phyloP scores from a whole-genome alignment of 1,284 basidiomycete genomes.

The Rhodotorula sp. region DNA sequence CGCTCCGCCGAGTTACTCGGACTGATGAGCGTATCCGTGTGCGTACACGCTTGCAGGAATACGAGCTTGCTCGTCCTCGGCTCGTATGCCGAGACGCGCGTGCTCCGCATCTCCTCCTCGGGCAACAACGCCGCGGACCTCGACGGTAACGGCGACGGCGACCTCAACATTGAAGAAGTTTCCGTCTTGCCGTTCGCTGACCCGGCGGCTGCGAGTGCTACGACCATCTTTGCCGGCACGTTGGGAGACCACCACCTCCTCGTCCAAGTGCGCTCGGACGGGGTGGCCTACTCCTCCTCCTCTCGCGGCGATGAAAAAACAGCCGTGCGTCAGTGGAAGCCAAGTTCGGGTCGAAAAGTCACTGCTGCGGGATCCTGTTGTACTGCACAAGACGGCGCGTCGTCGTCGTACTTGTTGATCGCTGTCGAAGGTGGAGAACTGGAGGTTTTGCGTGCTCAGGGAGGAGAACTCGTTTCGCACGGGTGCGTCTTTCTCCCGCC shows the following conservation, averaged over 20 bases:
- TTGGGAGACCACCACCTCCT: conserved; percentile 48
- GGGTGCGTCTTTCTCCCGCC: conserved; percentile 9
- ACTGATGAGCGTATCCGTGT: neutral
- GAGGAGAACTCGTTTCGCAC: conserved; percentile 45
- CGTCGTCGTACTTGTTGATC: conserved; percentile 51
- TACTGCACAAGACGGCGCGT: conserved; percentile 56
- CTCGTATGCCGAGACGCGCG: conserved; percentile 43
- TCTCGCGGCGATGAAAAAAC: neutral
- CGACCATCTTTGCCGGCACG: conserved; percentile 63
- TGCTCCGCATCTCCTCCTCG: conserved; percentile 48
- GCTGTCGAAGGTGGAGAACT: conserved; percentile 53
- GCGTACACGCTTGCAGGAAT: conserved; percentile 42
- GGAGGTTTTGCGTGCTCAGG: conserved; percentile 56
- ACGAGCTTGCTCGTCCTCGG: conserved; percentile 55
- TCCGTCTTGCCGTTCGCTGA: conserved; percentile 52
- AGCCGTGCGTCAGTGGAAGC: conserved; percentile 12
- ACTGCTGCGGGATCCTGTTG: conserved; percentile 62
- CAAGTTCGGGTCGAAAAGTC: conserved; percentile 52
- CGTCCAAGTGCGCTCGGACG: conserved; percentile 70
- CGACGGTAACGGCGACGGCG: conserved; percentile 42
- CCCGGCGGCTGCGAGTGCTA: conserved; percentile 49
- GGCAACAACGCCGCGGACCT: conserved; percentile 36
- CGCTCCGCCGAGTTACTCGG: too few species aligned
- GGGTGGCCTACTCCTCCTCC: conserved; percentile 60
- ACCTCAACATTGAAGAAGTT: conserved; percentile 35